These are phyloP conservation scores for Abortiporus biennis DNA, from an alignment of 1,284 basidiomycete genomes.

Conservation along the genomic window DNA sequence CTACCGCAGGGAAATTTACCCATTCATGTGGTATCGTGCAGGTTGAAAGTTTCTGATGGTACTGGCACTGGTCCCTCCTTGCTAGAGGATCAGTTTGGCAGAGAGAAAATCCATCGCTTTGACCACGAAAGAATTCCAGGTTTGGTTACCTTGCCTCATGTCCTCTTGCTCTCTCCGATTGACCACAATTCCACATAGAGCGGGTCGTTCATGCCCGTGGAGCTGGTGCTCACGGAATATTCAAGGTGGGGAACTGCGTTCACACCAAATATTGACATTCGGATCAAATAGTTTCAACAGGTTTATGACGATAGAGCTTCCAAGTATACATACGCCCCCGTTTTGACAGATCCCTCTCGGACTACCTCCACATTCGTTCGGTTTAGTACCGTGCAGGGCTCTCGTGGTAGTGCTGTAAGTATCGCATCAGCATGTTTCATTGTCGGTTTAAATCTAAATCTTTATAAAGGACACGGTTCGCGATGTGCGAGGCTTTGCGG, in stretches of 20 bases:
- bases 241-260: conserved; percentile 35
- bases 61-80: conserved; percentile 43
- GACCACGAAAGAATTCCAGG: conserved; percentile 85
- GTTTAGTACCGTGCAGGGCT: conserved; percentile 79
- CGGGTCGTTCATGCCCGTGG: conserved; percentile 69
- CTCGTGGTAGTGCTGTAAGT: conserved; percentile 63
- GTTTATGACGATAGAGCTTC: conserved; percentile 57
- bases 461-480: conserved; percentile 63
- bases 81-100: conserved; percentile 57
- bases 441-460: conserved; percentile 7
- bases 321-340: conserved; percentile 60
- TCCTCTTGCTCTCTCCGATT: neutral
- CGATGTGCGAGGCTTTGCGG: conserved; percentile 81
- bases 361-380: conserved; percentile 74
- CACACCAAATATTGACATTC: neutral
- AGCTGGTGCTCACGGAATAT: conserved; percentile 76
- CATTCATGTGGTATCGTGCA: conserved; percentile 17
- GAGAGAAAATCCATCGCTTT: conserved; percentile 73
- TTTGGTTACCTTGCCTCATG: conserved; percentile 31
- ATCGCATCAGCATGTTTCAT: neutral
- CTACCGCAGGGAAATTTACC: neutral
- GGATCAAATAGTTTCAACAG: conserved; percentile 2
- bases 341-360: conserved; percentile 66
- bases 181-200: conserved; percentile 12
- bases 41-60: conserved; percentile 47